Evolutionary conservation across 768 basidiomycete species (phyloP).

Genomic region (Rhodotorula babjevae): DNA sequence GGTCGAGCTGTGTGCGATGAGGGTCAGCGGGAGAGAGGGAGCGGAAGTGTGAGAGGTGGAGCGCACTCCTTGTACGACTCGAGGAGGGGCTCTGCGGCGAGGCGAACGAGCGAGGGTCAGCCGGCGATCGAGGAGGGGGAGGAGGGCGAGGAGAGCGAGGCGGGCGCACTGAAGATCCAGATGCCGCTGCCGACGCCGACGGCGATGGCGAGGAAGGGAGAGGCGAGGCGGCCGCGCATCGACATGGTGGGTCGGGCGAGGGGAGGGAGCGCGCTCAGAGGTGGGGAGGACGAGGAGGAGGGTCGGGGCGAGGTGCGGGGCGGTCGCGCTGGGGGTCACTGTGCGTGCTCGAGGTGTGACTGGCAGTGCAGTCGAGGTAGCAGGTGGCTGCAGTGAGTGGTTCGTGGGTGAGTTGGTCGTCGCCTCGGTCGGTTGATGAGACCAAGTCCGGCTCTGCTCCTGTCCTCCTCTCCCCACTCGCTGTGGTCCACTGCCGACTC

Average conservation of each 20-base stretch:
- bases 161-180: constrained; percentile 29
- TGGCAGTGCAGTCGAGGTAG: no score
- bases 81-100: constrained; percentile 29
- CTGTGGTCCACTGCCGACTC: no score
- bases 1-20: constrained; percentile 20
- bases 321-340: no score
- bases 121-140: background rate
- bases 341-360: no score
- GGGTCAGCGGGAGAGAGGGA: background rate
- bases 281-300: background rate
- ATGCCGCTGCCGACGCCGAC: constrained; percentile 24
- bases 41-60: no score
- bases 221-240: background rate
- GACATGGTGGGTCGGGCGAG: no score
- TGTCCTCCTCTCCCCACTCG: no score
- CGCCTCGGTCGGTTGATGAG: no score
- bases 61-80: constrained; percentile 24
- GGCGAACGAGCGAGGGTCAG: background rate
- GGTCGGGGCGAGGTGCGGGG: background rate
- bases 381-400: no score
- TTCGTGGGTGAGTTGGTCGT: no score
- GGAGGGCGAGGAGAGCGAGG: background rate
- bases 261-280: background rate
- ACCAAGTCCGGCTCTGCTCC: no score
- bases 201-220: constrained; percentile 11